phyloP scores from a whole-genome alignment of 305 asterid genomes.

The Fraxinus sp. region DNA sequence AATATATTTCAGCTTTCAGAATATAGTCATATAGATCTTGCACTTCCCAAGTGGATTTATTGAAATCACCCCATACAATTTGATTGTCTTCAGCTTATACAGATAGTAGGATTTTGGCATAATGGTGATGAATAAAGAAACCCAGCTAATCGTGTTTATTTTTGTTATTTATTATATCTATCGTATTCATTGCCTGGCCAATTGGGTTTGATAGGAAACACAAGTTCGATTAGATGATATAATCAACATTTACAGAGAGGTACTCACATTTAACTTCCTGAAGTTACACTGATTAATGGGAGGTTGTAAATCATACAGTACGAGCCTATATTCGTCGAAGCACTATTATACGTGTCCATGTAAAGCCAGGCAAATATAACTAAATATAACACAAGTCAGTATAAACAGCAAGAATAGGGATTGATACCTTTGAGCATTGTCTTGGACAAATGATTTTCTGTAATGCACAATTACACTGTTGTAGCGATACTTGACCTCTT shows the following conservation, averaged over 20 bases:
- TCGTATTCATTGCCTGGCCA: background rate
- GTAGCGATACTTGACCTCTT: slow-evolving; percentile 88
- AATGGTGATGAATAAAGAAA: background rate
- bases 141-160: background rate
- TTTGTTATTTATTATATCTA: background rate
- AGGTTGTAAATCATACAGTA: background rate
- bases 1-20: background rate
- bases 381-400: slow-evolving; percentile 13
- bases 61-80: background rate
- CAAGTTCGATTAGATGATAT: background rate
- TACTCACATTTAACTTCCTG: background rate
- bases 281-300: background rate
- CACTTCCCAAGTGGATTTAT: background rate
- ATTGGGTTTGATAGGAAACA: background rate
- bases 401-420: slow-evolving; percentile 4
- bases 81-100: background rate
- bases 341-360: background rate
- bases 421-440: slow-evolving; percentile 88
- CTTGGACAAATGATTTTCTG: slow-evolving; percentile 93
- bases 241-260: background rate
- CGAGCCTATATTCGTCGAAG: background rate
- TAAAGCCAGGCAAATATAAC: slow-evolving; percentile 7
- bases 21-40: background rate
- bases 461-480: slow-evolving; percentile 87
- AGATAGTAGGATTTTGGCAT: background rate